A percentile compares a stretch with the other conserved stretches of the same genome.
These are phyloP conservation scores for Candida koratica DNA, from an alignment of 805 yeast genomes.

Conservation along the genomic window DNA sequence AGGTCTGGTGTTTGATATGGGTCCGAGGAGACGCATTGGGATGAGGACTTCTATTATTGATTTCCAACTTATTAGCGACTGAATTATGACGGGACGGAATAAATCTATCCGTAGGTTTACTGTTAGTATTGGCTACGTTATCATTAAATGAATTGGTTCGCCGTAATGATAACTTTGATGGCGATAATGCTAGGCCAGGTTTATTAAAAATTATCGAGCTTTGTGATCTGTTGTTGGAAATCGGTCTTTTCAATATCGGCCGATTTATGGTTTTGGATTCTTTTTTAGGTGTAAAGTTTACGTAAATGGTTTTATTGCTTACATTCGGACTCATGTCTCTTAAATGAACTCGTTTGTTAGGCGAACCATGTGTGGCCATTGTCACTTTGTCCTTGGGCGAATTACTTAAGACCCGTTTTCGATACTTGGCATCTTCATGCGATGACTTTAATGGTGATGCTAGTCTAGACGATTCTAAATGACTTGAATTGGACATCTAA, in stretches of 20 bases:
- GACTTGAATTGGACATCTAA: constrained; percentile 6
- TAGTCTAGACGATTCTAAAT: constrained; percentile 9
- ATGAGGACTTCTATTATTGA: constrained; percentile 28
- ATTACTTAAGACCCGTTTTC: constrained; percentile 8
- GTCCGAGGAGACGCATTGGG: constrained; percentile 51
- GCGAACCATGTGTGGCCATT: constrained; percentile 6
- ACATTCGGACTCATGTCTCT: constrained; percentile 39
- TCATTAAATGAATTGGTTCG: constrained; percentile 33
- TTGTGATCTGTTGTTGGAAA: constrained; percentile 24
- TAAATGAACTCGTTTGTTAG: constrained; percentile 24
- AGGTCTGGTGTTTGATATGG: constrained; percentile 52
- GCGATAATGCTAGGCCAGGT: constrained; percentile 18
- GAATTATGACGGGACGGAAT: constrained; percentile 43
- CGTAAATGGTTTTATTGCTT: constrained; percentile 22
- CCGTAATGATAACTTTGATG: constrained; percentile 26
- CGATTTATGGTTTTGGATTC: constrained; percentile 8
- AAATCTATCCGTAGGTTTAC: constrained; percentile 35
- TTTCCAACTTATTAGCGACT: constrained; percentile 34
- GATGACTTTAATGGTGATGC: constrained; percentile 9
- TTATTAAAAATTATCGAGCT: constrained; percentile 20
- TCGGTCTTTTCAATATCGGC: constrained; percentile 18
- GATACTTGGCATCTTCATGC: background rate
- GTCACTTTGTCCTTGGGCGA: constrained; percentile 11
- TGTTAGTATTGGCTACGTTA: constrained; percentile 25
- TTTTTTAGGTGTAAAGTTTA: constrained; percentile 15